A percentile compares a stretch with the other conserved stretches of the same genome.
Conservation (phyloP, 2,329 filamentous ascomycete species). For the Rhytidhysteron rufulum region DNA sequence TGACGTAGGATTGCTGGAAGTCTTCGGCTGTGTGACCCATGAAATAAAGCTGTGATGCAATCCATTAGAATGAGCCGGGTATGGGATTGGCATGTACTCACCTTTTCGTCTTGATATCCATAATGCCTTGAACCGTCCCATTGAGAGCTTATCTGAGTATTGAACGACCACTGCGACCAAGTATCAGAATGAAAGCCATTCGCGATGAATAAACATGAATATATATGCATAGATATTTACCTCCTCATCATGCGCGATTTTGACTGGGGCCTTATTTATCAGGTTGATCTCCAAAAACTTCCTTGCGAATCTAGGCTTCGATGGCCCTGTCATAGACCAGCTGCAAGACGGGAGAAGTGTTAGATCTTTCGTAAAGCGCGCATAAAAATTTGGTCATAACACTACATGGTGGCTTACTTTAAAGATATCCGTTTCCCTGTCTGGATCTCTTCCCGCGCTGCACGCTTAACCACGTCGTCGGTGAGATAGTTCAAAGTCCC, state of each 20-base stretch:
- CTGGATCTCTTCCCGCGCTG: constrained; percentile 47
- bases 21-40: no score
- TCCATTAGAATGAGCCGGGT: constrained; percentile 8
- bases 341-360: no score
- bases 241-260: neutral
- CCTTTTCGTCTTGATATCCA: neutral
- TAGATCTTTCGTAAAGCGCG: constrained; percentile 47
- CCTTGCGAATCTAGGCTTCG: constrained; percentile 41
- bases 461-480: constrained; percentile 46
- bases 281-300: constrained; percentile 5
- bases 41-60: constrained; percentile 20
- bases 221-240: neutral
- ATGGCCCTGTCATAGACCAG: constrained; percentile 46
- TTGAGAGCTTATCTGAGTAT: neutral
- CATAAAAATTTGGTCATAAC: no score
- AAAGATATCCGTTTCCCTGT: constrained; percentile 48
- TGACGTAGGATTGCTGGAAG: constrained; percentile 14
- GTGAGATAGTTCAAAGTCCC: no score
- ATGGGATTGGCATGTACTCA: neutral
- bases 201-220: neutral
- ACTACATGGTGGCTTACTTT: constrained; percentile 52
- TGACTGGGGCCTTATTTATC: neutral
- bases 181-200: neutral
- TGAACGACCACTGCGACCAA: neutral
- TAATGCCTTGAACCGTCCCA: neutral